These are phyloP conservation scores for Lasiosphaeria miniovina DNA, from an alignment of 495 filamentous ascomycete species.

Conservation along the genomic window DNA sequence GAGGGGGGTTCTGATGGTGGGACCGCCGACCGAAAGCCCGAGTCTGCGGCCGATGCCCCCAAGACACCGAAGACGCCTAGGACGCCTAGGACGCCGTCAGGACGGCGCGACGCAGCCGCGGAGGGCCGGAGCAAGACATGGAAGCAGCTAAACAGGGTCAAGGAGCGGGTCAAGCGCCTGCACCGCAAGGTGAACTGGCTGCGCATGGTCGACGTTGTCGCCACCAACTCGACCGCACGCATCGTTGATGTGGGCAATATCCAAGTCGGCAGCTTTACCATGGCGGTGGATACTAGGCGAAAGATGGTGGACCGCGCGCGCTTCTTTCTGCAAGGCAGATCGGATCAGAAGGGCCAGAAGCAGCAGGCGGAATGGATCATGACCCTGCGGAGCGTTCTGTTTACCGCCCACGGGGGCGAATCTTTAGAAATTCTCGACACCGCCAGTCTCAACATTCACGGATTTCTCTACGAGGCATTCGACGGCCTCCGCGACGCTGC, in stretches of 20 bases:
- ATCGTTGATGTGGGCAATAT: constrained; percentile 78
- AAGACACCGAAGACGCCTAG: no score
- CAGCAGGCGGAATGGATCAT: constrained; percentile 93
- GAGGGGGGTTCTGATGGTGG: constrained; percentile 25
- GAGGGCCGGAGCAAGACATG: constrained; percentile 67
- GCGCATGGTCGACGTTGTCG: constrained; percentile 84
- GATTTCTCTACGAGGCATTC: constrained; percentile 80
- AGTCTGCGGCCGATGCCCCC: constrained; percentile 16
- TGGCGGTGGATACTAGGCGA: constrained; percentile 84
- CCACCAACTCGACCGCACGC: constrained; percentile 69
- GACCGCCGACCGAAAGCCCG: constrained; percentile 19
- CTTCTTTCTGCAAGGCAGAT: constrained; percentile 77
- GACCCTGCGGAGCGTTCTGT: constrained; percentile 77
- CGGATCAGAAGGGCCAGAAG: constrained; percentile 64
- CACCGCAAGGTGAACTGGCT: constrained; percentile 88
- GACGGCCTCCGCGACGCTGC: constrained; percentile 89
- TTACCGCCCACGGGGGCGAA: constrained; percentile 79
- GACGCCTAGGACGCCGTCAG: constrained; percentile 22
- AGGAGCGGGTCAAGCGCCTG: constrained; percentile 79
- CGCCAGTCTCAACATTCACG: constrained; percentile 84
- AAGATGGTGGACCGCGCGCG: constrained; percentile 89
- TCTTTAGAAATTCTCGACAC: constrained; percentile 88
- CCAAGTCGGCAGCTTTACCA: constrained; percentile 77
- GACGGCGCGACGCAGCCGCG: constrained; percentile 22
- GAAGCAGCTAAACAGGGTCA: constrained; percentile 68